These are phyloP conservation scores for Annulohypoxylon nitens DNA, from an alignment of 495 filamentous ascomycete genomes.

Conservation along the genomic window DNA sequence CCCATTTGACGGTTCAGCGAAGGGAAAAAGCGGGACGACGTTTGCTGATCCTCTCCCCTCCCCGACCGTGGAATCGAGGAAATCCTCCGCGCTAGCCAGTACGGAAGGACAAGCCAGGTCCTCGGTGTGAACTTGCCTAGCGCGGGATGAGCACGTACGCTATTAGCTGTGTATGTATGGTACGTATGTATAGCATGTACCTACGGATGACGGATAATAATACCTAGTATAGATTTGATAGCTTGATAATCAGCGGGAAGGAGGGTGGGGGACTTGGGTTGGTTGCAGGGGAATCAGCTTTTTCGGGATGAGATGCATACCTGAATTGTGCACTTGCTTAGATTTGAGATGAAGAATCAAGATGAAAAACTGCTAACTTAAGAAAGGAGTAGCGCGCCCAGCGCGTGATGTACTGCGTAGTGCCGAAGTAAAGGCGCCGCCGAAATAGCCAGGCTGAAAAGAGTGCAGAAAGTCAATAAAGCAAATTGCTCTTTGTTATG, in stretches of 20 bases:
- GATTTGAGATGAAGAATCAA: slow-evolving; percentile 28
- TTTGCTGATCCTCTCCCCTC: slow-evolving; percentile 26
- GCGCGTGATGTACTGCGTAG: slow-evolving; percentile 6
- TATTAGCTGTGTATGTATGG: neutral
- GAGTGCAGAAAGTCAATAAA: slow-evolving; percentile 35
- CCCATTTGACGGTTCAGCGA: slow-evolving; percentile 15
- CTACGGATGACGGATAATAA: too few species aligned
- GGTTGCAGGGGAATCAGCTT: slow-evolving; percentile 15
- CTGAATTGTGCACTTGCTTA: slow-evolving; percentile 7
- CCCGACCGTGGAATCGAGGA: slow-evolving; percentile 11
- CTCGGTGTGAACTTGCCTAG: slow-evolving; percentile 22
- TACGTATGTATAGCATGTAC: too few species aligned
- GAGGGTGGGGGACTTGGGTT: slow-evolving; percentile 18
- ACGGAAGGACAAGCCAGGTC: slow-evolving; percentile 19
- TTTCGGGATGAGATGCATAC: slow-evolving; percentile 20
- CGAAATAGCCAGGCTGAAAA: slow-evolving; percentile 43
- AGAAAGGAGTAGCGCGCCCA: slow-evolving; percentile 32
- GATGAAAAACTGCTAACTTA: slow-evolving; percentile 31
- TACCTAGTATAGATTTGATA: slow-evolving; percentile 21
- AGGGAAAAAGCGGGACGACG: slow-evolving; percentile 22
- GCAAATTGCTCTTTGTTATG: slow-evolving; percentile 47
- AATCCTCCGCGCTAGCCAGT: slow-evolving; percentile 34
- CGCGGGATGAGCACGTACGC: slow-evolving; percentile 40
- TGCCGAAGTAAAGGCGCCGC: slow-evolving; percentile 48
- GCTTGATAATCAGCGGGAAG: slow-evolving; percentile 34